Percentiles rank a stretch among this genome's conserved stretches.
phyloP scores from a whole-genome alignment of 1,284 basidiomycete genomes.

The Stygiomarasmius scandens region DNA sequence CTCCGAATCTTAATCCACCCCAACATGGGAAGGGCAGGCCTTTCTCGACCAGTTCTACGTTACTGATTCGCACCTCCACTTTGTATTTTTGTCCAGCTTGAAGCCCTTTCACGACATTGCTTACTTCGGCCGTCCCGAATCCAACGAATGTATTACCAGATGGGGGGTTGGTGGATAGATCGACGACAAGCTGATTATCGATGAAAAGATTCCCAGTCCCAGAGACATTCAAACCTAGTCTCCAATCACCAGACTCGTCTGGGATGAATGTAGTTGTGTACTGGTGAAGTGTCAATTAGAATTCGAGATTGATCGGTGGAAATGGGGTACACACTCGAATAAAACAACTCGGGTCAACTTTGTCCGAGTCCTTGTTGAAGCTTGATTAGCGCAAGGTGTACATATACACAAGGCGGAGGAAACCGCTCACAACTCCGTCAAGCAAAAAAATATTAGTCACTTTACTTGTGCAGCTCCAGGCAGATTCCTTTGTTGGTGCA shows the following conservation, averaged over 20 bases:
- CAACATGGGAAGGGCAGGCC: conserved; percentile 38
- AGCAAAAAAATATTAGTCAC: conserved; percentile 38
- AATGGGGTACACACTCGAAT: conserved; percentile 32
- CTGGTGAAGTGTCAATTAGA: conserved; percentile 20
- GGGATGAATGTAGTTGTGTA: conserved; percentile 45
- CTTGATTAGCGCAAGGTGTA: not conserved
- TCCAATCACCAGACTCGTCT: conserved; percentile 47
- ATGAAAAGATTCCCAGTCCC: conserved; percentile 53
- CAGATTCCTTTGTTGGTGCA: conserved; percentile 20
- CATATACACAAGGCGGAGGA: not conserved
- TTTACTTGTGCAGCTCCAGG: conserved; percentile 40
- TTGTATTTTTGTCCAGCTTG: conserved; percentile 39
- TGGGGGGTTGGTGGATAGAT: conserved; percentile 41
- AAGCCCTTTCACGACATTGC: conserved; percentile 34
- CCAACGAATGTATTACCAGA: conserved; percentile 38
- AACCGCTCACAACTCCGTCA: conserved; percentile 42
- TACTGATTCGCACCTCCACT: conserved; percentile 39
- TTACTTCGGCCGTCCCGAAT: conserved; percentile 43
- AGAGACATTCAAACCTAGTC: conserved; percentile 50
- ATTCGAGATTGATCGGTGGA: conserved; percentile 11
- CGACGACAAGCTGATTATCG: conserved; percentile 49
- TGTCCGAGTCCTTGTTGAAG: conserved; percentile 32
- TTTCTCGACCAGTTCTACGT: conserved; percentile 33
- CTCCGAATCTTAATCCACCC: conserved; percentile 52
- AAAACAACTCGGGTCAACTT: conserved; percentile 42